Base-by-base conservation (phyloP, 768 basidiomycete genomes). In the Strobilomyces dryophilus region DNA sequence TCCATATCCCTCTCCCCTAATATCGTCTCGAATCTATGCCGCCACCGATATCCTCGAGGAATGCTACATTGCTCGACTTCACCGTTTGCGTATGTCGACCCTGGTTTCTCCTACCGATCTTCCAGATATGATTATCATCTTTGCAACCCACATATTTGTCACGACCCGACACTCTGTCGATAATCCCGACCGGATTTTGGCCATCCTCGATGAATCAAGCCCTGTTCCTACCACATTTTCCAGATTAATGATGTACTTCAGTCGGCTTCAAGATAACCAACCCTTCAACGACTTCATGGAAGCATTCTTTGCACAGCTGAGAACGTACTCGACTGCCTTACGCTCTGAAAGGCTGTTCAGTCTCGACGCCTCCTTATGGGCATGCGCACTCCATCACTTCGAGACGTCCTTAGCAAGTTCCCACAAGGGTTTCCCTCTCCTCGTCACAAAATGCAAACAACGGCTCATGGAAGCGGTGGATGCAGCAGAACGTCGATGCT, bases 311-410 rank as follows among this genome's bases (percentile, higher is more conserved):
- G 47, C 59, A 2, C 44, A 61, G 58, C 64, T 53, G 39, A 55
- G 57, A n/a, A 51, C 45, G 24, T 67, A 66, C 32, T 71, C 70
- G 1, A 55, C 50, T 3, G 50, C 61, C 11, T 62, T 83, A 15
- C 63, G 66, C 18, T 62, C 61, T 0, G 67, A 71, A 39, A 63
- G 63, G 18, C 60, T 81, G 15, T 68, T 71, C 8, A 66, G 57
- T 8, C 69, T 79, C 17, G 79, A 81, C 48, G 78, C 79, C 9
- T 79, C 79, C 9, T 58, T 83, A 21, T 83, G 78, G 76, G 72
- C 74, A 15, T 79, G 77, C 50, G 75, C 75, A 6, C 75, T 82
- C 21, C 70, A 66, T 36, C 70, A 76, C 52, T 68, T 81, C 49
- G 81, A 83, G 53, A 61, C 66, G 39, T 61, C 60, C 27, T 51